phyloP scores from a whole-genome alignment of 2,329 filamentous ascomycete genomes.

The Monilinia vaccinii-corymbosi region DNA sequence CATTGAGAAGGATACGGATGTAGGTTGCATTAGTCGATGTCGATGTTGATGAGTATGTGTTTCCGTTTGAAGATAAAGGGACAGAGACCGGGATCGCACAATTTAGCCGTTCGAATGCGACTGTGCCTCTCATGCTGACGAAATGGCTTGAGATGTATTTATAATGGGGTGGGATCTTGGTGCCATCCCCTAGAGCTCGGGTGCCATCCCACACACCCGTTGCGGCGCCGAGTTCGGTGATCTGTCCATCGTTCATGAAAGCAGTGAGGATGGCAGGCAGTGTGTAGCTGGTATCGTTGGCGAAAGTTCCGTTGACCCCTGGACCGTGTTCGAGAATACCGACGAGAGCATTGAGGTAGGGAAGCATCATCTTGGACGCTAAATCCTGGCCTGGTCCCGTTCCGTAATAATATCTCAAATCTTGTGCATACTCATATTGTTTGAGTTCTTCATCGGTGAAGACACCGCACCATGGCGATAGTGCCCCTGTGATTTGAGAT shows the following conservation, averaged over 20 bases:
- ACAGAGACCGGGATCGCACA: not conserved
- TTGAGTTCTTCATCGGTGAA: slow-evolving; percentile 53
- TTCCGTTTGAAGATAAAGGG: not conserved
- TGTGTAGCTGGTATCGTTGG: slow-evolving; percentile 38
- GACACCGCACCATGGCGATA: slow-evolving; percentile 54
- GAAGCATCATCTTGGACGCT: slow-evolving; percentile 50
- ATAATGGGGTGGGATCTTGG: slow-evolving; percentile 37
- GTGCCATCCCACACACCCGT: slow-evolving; percentile 49
- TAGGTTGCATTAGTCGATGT: not conserved
- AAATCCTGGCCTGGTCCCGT: slow-evolving; percentile 47
- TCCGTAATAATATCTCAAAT: slow-evolving; percentile 60
- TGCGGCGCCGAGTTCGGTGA: slow-evolving; percentile 50
- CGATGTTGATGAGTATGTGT: not conserved
- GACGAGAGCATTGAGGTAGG: slow-evolving; percentile 46
- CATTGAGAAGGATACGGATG: not conserved
- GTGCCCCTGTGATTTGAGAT: slow-evolving; percentile 52
- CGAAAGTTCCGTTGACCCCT: slow-evolving; percentile 37
- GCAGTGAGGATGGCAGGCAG: slow-evolving; percentile 49
- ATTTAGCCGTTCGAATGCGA: slow-evolving; percentile 41
- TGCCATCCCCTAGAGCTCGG: slow-evolving; percentile 26
- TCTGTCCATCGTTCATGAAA: slow-evolving; percentile 59
- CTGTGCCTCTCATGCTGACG: slow-evolving; percentile 54
- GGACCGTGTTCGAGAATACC: slow-evolving; percentile 44
- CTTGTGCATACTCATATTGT: slow-evolving; percentile 58
- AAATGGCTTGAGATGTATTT: slow-evolving; percentile 48